Percentiles rank a stretch among this genome's conserved stretches.
Evolutionary conservation across 306 rosid genomes (phyloP).

Genomic region (Vachellia pachyceras): DNA sequence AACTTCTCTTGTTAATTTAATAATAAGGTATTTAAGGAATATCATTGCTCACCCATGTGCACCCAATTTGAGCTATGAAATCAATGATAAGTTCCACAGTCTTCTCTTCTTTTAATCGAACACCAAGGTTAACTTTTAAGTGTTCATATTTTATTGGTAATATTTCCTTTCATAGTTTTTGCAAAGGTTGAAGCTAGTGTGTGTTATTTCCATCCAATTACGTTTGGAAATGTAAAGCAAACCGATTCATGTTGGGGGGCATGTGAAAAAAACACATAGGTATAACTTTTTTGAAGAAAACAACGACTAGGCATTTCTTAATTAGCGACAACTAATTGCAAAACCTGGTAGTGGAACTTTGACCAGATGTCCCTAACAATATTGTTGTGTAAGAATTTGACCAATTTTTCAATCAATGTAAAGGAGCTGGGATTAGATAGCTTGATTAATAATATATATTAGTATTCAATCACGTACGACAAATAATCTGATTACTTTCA

Average conservation of each 20-base stretch:
- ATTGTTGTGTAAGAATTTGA: slow-evolving; percentile 16
- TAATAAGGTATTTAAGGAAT: slow-evolving; percentile 46
- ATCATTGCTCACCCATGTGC: slow-evolving; percentile 69
- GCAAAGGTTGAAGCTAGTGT: slow-evolving; percentile 35
- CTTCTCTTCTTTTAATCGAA: slow-evolving; percentile 49
- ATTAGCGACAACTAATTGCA: slow-evolving; percentile 36
- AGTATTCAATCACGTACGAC: background rate
- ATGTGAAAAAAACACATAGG: slow-evolving; percentile 56
- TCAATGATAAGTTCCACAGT: slow-evolving; percentile 64
- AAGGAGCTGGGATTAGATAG: background rate
- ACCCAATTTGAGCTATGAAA: slow-evolving; percentile 54
- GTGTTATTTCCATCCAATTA: slow-evolving; percentile 25
- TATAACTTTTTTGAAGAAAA: slow-evolving; percentile 54
- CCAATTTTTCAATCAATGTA: background rate
- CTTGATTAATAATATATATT: background rate
- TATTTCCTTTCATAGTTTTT: slow-evolving; percentile 30
- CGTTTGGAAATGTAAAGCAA: slow-evolving; percentile 31
- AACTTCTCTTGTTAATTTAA: slow-evolving; percentile 24
- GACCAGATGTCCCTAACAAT: slow-evolving; percentile 51
- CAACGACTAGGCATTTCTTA: slow-evolving; percentile 52
- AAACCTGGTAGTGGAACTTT: slow-evolving; percentile 49
- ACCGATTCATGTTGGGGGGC: slow-evolving; percentile 54
- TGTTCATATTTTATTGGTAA: slow-evolving; percentile 39
- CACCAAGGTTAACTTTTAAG: slow-evolving; percentile 42
- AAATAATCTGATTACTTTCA: background rate